Evolutionary conservation across 164 flowering plant genomes (phyloP).

Genomic region (Vitis labrusca): DNA sequence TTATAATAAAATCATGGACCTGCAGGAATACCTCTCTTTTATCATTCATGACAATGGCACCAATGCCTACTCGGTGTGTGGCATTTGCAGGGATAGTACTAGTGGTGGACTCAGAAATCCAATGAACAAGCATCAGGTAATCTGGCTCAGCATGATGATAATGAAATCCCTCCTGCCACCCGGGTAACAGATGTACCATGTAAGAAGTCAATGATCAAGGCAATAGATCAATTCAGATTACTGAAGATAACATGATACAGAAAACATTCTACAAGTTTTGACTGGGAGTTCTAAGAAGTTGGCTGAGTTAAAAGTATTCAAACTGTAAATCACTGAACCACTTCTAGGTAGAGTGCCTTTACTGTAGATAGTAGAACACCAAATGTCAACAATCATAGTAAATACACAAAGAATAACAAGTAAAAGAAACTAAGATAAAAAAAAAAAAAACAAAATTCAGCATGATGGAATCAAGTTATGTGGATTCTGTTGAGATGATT

Average conservation of each 20-base stretch:
- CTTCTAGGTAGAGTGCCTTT: no score
- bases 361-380: no score
- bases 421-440: background rate
- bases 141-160: slow-evolving; percentile 52
- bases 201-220: background rate
- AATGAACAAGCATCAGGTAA: slow-evolving; percentile 49
- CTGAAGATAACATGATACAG: background rate
- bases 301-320: no score
- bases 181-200: background rate
- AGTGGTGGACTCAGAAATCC: slow-evolving; percentile 42
- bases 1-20: background rate
- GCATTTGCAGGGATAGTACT: slow-evolving; percentile 46
- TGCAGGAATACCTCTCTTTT: slow-evolving; percentile 42
- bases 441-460: background rate
- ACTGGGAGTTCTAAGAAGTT: no score
- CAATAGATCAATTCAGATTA: background rate
- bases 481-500: background rate
- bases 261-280: background rate
- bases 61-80: slow-evolving; percentile 48
- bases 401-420: no score
- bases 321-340: no score
- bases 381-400: no score
- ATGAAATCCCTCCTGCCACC: slow-evolving; percentile 47
- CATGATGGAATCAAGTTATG: background rate
- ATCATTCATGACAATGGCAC: slow-evolving; percentile 51